Percentiles rank a stretch among this genome's conserved stretches.
phyloP scores from a whole-genome alignment of 805 yeast species.

The Yamadazyma scolyti region DNA sequence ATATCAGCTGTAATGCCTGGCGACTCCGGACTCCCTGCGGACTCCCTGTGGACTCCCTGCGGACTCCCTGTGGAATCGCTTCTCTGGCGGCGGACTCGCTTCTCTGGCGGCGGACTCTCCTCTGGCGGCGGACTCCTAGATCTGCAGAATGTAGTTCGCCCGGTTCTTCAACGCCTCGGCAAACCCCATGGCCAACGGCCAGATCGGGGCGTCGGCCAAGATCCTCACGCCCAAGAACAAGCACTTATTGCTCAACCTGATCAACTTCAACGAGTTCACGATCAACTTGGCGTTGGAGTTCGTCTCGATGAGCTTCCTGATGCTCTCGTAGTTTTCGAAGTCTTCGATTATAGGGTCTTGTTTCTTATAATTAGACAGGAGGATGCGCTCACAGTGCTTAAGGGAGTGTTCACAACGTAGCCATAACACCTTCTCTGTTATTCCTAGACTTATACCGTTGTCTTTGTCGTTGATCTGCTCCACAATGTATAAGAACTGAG shows the following conservation, averaged over 20 bases:
- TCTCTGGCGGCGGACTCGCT: no score
- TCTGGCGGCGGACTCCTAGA: no score
- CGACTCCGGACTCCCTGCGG: no score
- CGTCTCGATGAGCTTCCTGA: conserved; percentile 47
- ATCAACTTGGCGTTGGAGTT: conserved; percentile 16
- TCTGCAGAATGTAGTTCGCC: conserved; percentile 18
- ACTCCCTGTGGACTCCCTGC: no score
- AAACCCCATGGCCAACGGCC: conserved; percentile 78
- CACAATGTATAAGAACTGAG: conserved; percentile 56
- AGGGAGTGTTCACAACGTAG: conserved; percentile 57
- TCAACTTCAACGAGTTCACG: conserved; percentile 17
- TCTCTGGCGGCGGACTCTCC: no score
- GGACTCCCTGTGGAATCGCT: no score
- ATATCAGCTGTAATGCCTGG: no score
- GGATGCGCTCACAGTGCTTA: conserved; percentile 55
- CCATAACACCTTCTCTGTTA: conserved; percentile 58
- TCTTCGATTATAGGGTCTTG: conserved; percentile 7
- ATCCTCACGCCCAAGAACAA: conserved; percentile 71
- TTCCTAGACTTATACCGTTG: conserved; percentile 13
- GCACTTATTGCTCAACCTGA: conserved; percentile 51
- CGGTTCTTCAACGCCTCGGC: conserved; percentile 76
- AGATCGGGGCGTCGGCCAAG: conserved; percentile 79
- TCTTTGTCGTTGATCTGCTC: conserved; percentile 32
- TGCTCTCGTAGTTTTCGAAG: conserved; percentile 28
- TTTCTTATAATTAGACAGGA: conserved; percentile 25